phyloP scores from a whole-genome alignment of 1,139 yeast species.

The Geotrichum candidum region DNA sequence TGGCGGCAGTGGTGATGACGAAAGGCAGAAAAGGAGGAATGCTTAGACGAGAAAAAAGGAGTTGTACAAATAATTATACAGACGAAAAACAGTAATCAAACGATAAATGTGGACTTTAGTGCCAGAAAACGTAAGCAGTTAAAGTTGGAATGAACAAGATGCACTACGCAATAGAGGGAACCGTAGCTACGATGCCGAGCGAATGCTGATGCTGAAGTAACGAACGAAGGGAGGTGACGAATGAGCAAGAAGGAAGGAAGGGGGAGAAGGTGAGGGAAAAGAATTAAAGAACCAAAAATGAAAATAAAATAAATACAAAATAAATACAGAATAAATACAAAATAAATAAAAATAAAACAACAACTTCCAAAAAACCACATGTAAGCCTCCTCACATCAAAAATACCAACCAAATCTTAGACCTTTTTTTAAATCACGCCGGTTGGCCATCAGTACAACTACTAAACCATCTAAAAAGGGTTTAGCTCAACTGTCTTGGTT shows the following conservation, averaged over 20 bases:
- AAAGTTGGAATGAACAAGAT: not conserved
- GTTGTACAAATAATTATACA: not conserved
- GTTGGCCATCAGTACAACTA: not conserved
- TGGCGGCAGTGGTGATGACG: not conserved
- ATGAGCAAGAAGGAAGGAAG: not conserved
- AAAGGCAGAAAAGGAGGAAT: not conserved
- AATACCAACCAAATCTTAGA: not conserved
- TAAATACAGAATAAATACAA: no score
- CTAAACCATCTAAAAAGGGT: not conserved
- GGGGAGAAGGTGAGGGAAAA: not conserved
- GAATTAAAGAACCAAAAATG: not conserved
- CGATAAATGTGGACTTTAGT: not conserved
- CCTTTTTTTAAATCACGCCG: not conserved
- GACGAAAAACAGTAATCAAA: not conserved
- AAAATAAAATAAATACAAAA: no score
- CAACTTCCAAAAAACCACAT: not conserved
- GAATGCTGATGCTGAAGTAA: not conserved
- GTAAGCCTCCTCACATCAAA: not conserved
- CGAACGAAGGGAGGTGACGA: not conserved
- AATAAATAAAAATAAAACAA: no score
- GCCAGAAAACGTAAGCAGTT: not conserved
- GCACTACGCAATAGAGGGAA: not conserved
- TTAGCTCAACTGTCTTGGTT: not conserved
- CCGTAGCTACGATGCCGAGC: not conserved
- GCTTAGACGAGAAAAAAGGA: not conserved